These are phyloP conservation scores for Cephalotrichum gorgonifer DNA, from an alignment of 2,329 filamentous ascomycete species.

Conservation along the genomic window DNA sequence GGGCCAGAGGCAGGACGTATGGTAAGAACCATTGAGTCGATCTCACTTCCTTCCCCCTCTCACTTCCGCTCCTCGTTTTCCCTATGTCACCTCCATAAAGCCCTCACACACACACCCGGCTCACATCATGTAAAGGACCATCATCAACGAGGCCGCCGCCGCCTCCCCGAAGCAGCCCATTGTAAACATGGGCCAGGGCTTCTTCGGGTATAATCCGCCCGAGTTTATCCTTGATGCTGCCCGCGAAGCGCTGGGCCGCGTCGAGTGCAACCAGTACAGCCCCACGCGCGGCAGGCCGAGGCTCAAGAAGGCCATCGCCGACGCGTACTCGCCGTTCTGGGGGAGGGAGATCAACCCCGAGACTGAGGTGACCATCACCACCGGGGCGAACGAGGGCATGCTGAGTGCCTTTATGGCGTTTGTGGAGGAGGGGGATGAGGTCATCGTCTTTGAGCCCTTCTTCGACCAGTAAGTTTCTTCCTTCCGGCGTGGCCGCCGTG, in stretches of 20 bases:
- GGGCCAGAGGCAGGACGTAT: slow-evolving; percentile 40
- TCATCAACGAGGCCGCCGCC: slow-evolving; percentile 56
- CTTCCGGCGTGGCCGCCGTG: neutral
- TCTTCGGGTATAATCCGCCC: slow-evolving; percentile 92
- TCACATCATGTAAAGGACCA: slow-evolving; percentile 34
- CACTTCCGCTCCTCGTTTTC: neutral
- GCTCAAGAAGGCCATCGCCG: slow-evolving; percentile 83
- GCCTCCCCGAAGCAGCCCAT: slow-evolving; percentile 54
- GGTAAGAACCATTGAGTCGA: slow-evolving; percentile 29
- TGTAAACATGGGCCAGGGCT: slow-evolving; percentile 57
- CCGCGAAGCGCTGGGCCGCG: slow-evolving; percentile 76
- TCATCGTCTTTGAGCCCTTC: slow-evolving; percentile 96
- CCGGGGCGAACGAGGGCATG: slow-evolving; percentile 85
- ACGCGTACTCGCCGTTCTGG: slow-evolving; percentile 86
- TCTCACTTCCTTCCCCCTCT: neutral
- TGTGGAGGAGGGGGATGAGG: slow-evolving; percentile 87
- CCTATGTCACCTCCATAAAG: too few species aligned
- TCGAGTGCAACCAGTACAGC: slow-evolving; percentile 98
- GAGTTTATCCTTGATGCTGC: slow-evolving; percentile 84
- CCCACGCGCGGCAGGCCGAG: slow-evolving; percentile 88
- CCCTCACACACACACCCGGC: neutral
- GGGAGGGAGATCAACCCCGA: slow-evolving; percentile 74
- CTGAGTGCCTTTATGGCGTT: slow-evolving; percentile 97
- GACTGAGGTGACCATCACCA: slow-evolving; percentile 90
- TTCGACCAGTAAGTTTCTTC: slow-evolving; percentile 73